These are phyloP conservation scores for Tetracladium marchalianum DNA, from an alignment of 495 filamentous ascomycete species.

Conservation along the genomic window DNA sequence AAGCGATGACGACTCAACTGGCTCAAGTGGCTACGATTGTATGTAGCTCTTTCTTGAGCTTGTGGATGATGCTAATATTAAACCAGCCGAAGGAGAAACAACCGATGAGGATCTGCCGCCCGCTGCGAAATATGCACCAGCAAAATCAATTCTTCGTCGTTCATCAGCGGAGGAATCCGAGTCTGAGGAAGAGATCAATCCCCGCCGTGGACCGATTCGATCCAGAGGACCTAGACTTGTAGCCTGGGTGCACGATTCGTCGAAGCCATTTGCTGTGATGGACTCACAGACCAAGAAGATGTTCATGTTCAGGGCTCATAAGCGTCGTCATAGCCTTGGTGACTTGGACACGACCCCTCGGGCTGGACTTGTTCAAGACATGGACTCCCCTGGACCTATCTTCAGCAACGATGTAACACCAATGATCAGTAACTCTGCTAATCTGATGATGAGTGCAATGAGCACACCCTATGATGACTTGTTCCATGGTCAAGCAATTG, in stretches of 20 bases:
- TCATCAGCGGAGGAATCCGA: conserved; percentile 40
- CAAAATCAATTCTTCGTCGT: conserved; percentile 45
- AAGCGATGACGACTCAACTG: conserved; percentile 46
- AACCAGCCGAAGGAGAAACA: conserved; percentile 70
- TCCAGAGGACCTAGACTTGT: conserved; percentile 6
- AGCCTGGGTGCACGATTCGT: conserved; percentile 27
- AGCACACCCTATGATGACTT: conserved; percentile 36
- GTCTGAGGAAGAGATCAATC: conserved; percentile 20
- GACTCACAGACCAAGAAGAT: conserved; percentile 61
- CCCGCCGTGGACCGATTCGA: conserved; percentile 1
- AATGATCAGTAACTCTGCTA: conserved; percentile 57
- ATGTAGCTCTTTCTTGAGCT: conserved; percentile 28
- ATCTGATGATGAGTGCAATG: conserved; percentile 69
- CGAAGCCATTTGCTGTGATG: conserved; percentile 64
- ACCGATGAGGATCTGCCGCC: conserved; percentile 72
- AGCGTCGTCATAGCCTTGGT: conserved; percentile 1
- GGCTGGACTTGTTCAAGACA: conserved; percentile 14
- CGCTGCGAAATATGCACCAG: conserved; percentile 41
- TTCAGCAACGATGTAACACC: conserved; percentile 34
- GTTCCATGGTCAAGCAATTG: conserved; percentile 55
- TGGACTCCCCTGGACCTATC: conserved; percentile 36
- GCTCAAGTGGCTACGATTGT: conserved; percentile 80
- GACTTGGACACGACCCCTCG: conserved; percentile 14
- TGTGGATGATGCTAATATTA: conserved; percentile 40
- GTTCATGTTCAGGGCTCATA: conserved; percentile 44